Base-by-base conservation (phyloP, 331 rosid species). In the Malus hybrid region DNA sequence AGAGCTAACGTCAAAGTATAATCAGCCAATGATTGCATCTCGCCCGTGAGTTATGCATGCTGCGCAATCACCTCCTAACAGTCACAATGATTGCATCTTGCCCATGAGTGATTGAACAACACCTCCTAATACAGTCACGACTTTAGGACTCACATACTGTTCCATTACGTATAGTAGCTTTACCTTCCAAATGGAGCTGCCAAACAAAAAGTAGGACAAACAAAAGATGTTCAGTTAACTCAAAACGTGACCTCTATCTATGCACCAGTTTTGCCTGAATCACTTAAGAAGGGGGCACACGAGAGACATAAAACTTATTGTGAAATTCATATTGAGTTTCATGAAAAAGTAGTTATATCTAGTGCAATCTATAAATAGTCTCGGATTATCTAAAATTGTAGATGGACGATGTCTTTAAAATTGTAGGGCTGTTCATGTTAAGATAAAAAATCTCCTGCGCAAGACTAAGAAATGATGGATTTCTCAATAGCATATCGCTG, bases 151-250 rank as follows among this genome's bases (percentile, higher is more conserved):
- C 78, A 94, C 98, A 94, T 28, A 86, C 86, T 73, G 92, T 81
- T 63, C 93, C 93, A 52, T 80, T 78, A 66, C 73, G 87, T 76
- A 94, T 68, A 0, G 73, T 68, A 81, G 85, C 89, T 87, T 90
- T 94, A 82, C 84, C 84, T 81, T 84, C 95, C 77, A 94, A 78
- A 60, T 95, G 83, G 34, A 94, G 84, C 98, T 91, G 96, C 75
- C 78, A 77, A 86, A 50, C 76, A 76, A 72, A 72, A 72, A 46
- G 76, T 29, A 74, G 28, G 18, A 75, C 72, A 42, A 64, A 61
- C 53, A 77, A 46, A 52, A 75, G 30, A 65, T 14, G 70, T 61
- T 74, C 20, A 73, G 42, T 20, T 33, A 66, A 12, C 20, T 46
- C 52, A 26, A 61, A 10, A 64, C n/a, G 28, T 1, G 20, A 33